These are phyloP conservation scores for Hanseniaspora vineae DNA, from an alignment of 805 yeast genomes.

Conservation along the genomic window DNA sequence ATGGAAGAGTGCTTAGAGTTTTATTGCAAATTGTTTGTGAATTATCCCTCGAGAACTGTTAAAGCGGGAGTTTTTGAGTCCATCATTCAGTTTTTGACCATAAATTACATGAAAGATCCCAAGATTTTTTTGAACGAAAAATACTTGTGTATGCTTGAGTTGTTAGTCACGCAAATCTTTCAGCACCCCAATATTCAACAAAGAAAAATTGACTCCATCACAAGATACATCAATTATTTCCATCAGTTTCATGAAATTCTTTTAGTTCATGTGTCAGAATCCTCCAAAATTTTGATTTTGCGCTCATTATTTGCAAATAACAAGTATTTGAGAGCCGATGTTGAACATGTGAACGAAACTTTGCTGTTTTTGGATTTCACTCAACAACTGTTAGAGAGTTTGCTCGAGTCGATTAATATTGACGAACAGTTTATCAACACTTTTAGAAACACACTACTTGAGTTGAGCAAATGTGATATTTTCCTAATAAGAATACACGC, in stretches of 20 bases:
- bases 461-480: constrained; percentile 26
- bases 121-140: constrained; percentile 16
- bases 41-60: constrained; percentile 13
- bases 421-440: constrained; percentile 18
- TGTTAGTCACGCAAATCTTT: constrained; percentile 17
- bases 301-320: constrained; percentile 10
- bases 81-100: constrained; percentile 21
- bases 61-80: constrained; percentile 26
- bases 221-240: constrained; percentile 16
- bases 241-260: constrained; percentile 13
- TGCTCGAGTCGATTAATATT: constrained; percentile 19
- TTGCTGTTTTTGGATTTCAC: constrained; percentile 14
- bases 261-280: constrained; percentile 21
- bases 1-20: constrained; percentile 13
- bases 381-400: constrained; percentile 9
- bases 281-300: constrained; percentile 22
- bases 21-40: constrained; percentile 13
- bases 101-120: constrained; percentile 17
- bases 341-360: constrained; percentile 1
- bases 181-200: constrained; percentile 13
- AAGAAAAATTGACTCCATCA: constrained; percentile 9
- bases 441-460: constrained; percentile 24
- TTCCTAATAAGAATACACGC: constrained; percentile 31
- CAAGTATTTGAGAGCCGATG: constrained; percentile 6
- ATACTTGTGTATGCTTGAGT: constrained; percentile 16